Percentiles rank a stretch among this genome's conserved stretches.
These are phyloP conservation scores for Boletus huronensis DNA, from an alignment of 768 basidiomycete genomes.

Conservation along the genomic window DNA sequence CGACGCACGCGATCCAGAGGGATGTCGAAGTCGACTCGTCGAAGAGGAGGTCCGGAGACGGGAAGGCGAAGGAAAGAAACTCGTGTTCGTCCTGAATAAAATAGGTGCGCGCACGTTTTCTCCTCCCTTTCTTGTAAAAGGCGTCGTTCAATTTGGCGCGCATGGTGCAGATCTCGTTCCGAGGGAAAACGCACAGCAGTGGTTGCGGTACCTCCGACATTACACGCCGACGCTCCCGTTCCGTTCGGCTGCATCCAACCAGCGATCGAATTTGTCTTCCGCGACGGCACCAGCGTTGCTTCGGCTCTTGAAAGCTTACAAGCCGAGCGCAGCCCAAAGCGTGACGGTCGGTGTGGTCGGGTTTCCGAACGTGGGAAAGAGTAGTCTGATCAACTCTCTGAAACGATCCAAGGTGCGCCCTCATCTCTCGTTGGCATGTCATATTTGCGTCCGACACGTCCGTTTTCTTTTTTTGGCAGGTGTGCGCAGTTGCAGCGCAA, in stretches of 20 bases:
- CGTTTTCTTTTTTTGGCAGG: constrained; percentile 38
- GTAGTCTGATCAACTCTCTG: constrained; percentile 88
- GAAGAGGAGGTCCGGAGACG: constrained; percentile 90
- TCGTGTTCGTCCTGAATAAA: constrained; percentile 96
- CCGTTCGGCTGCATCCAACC: constrained; percentile 71
- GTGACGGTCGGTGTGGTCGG: constrained; percentile 91
- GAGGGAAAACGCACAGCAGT: constrained; percentile 78
- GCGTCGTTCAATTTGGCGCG: background rate
- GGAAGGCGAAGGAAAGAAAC: constrained; percentile 84
- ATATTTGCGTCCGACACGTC: background rate
- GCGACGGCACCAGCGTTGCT: constrained; percentile 73
- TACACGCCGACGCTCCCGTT: constrained; percentile 92
- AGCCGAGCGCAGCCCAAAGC: constrained; percentile 58
- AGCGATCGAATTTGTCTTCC: constrained; percentile 77
- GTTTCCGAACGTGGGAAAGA: constrained; percentile 97
- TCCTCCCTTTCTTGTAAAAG: background rate
- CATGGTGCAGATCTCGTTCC: constrained; percentile 75
- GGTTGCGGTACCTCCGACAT: constrained; percentile 90
- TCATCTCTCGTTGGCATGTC: background rate
- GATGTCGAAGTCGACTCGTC: constrained; percentile 85
- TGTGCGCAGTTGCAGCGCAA: constrained; percentile 92
- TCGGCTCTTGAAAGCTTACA: constrained; percentile 81
- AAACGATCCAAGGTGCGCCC: constrained; percentile 72
- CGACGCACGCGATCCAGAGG: constrained; percentile 94
- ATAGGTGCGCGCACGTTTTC: constrained; percentile 59